Percentiles rank a stretch among this genome's conserved stretches.
These are phyloP conservation scores for Cryphonectria naterciae DNA, from an alignment of 2,329 filamentous ascomycete genomes.

Conservation along the genomic window DNA sequence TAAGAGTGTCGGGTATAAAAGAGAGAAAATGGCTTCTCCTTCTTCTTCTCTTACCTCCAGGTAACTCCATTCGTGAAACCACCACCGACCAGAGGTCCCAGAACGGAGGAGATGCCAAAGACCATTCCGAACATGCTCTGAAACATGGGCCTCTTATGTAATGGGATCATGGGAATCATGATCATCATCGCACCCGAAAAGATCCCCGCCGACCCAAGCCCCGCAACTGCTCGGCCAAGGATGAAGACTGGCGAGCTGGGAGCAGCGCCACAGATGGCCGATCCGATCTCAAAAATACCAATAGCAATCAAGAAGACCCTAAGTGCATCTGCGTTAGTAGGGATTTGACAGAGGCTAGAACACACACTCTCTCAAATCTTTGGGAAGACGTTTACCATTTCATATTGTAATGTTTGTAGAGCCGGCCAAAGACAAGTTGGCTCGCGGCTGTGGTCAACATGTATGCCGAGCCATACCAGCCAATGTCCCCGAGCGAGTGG, in stretches of 20 bases:
- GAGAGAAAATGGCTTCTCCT: background rate
- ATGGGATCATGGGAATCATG: conserved; percentile 61
- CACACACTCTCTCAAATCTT: background rate
- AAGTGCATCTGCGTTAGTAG: conserved; percentile 9
- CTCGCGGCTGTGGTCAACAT: conserved; percentile 63
- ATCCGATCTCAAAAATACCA: conserved; percentile 59
- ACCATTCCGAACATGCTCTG: conserved; percentile 59
- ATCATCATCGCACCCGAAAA: conserved; percentile 61
- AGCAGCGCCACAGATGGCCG: conserved; percentile 58
- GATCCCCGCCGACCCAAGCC: conserved; percentile 60
- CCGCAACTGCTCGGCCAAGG: conserved; percentile 59
- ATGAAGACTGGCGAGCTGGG: conserved; percentile 59
- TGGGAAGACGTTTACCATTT: conserved; percentile 43
- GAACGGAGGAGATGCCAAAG: conserved; percentile 58
- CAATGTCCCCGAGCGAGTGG: conserved; percentile 59
- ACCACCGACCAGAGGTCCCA: conserved; percentile 58
- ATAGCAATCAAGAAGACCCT: conserved; percentile 53
- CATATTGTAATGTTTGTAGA: conserved; percentile 58
- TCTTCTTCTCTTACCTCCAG: conserved; percentile 46
- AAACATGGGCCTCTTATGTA: conserved; percentile 63
- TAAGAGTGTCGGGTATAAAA: background rate
- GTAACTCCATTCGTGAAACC: conserved; percentile 52
- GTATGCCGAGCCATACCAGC: conserved; percentile 65
- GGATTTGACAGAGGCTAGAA: no score
- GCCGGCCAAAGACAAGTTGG: conserved; percentile 56